Percentiles rank a stretch among this genome's conserved stretches.
Conservation (phyloP, 129 eudicot species). For the sunflower (Helianthus annuus) region HanXRQr2.0-SUNRISE NC_035446.2:169753959-169754458, state of each 20-base stretch:
- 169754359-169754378: constrained; percentile 90
- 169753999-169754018: constrained; percentile 68
- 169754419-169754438: constrained; percentile 67
- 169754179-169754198: constrained; percentile 73
- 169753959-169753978: constrained; percentile 76
- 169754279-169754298: constrained; percentile 82
- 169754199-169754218: constrained; percentile 70
- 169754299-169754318: constrained; percentile 88
- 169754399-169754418: constrained; percentile 73
- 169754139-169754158: constrained; percentile 78
- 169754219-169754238: constrained; percentile 86
- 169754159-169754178: constrained; percentile 71
- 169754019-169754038: constrained; percentile 70
- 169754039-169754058: constrained; percentile 62
- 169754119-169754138: constrained; percentile 81
- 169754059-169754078: constrained; percentile 90
- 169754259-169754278: constrained; percentile 88
- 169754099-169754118: constrained; percentile 78
- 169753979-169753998: constrained; percentile 82
- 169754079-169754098: constrained; percentile 89
- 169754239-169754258: constrained; percentile 80
- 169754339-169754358: constrained; percentile 88
- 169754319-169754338: constrained; percentile 84
- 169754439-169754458: constrained; percentile 89
- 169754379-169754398: constrained; percentile 84